Base-by-base conservation (phyloP, 306 rosid genomes). In the Luffa acutangula region DNA sequence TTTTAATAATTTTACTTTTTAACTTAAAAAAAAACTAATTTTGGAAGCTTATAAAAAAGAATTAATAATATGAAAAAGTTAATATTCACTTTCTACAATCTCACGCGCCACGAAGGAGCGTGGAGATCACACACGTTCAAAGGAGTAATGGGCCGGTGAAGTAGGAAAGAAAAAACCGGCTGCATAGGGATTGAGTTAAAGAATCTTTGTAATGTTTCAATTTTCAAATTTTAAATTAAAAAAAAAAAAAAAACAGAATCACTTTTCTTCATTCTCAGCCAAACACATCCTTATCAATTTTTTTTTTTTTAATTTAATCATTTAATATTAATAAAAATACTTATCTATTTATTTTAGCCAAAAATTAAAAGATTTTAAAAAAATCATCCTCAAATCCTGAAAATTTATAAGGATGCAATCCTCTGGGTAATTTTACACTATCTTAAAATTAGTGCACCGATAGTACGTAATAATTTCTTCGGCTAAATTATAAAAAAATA, bases 141-240 rank as follows among this genome's bases (percentile, higher is more conserved):
- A 14, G 17, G 59, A 74, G 60, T 34, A 51, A 51, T 49, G 78
- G 17, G 33, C 78, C 78, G 78, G 78, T 49, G 14, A 31, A 51
- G 60, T 51, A 51, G 60, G 62, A 51, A 49, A 3, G 59, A 49
- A 74, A 74, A 49, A 74, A 74, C 78, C 46, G 62, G 78, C 46
- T 33, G 46, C 33, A 74, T 74, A 74, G 78, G 78, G 78, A 49
- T 73, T 51, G 78, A 33, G 78, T 74, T 48, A 33, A 74, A 74
- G 78, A 74, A 74, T 74, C 78, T 74, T 74, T 74, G 78, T 74
- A 74, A 73, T 73, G 14, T 52, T 31, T 17, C 14, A 7, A 31
- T 48, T 72, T 12, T 31, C n/a, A 31, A 7, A 25, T 46, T 72
- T 12, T 48, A 72, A 71, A 70, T 45, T 20, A 70, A 46, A 21